phyloP scores from a whole-genome alignment of 495 filamentous ascomycete genomes.

The Daldinia grandis region DNA sequence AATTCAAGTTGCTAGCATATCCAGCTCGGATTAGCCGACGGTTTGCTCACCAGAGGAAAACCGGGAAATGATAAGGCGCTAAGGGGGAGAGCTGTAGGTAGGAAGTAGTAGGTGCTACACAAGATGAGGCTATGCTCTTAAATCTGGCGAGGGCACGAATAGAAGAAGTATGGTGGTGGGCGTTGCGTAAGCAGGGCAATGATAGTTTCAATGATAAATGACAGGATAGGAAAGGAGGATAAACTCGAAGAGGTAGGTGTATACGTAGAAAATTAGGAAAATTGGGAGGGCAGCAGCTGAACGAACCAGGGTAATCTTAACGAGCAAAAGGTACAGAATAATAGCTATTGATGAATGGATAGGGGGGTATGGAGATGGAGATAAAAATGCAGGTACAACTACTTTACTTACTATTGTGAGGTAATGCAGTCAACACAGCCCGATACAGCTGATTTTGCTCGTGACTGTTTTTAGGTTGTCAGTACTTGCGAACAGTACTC shows the following conservation, averaged over 20 bases:
- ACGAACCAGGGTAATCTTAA: slow-evolving; percentile 14
- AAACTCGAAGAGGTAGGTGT: slow-evolving; percentile 31
- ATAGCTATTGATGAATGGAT: background rate
- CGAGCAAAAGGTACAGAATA: background rate
- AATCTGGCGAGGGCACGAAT: slow-evolving; percentile 6
- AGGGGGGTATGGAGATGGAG: background rate
- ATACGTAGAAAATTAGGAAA: slow-evolving; percentile 3
- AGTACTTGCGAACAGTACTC: background rate
- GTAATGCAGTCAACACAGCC: slow-evolving; percentile 12
- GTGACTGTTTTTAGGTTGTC: slow-evolving; percentile 5
- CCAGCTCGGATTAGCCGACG: slow-evolving; percentile 36
- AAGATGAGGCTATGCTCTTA: slow-evolving; percentile 34
- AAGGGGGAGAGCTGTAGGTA: slow-evolving; percentile 25
- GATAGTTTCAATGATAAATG: slow-evolving; percentile 10
- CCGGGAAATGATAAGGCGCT: slow-evolving; percentile 22
- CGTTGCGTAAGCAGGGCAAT: slow-evolving; percentile 29
- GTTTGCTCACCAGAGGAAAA: slow-evolving; percentile 9
- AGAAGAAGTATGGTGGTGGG: slow-evolving; percentile 21
- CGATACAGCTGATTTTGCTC: background rate
- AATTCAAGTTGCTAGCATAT: slow-evolving; percentile 19
- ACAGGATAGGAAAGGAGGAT: slow-evolving; percentile 11
- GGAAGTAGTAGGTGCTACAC: slow-evolving; percentile 34
- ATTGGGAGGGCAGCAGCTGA: slow-evolving; percentile 20
- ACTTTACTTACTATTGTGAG: slow-evolving; percentile 27
- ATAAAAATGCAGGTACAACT: slow-evolving; percentile 10